These are phyloP conservation scores for Solanum ossicruentum DNA, from an alignment of 257 asterid species.

Conservation along the genomic window DNA sequence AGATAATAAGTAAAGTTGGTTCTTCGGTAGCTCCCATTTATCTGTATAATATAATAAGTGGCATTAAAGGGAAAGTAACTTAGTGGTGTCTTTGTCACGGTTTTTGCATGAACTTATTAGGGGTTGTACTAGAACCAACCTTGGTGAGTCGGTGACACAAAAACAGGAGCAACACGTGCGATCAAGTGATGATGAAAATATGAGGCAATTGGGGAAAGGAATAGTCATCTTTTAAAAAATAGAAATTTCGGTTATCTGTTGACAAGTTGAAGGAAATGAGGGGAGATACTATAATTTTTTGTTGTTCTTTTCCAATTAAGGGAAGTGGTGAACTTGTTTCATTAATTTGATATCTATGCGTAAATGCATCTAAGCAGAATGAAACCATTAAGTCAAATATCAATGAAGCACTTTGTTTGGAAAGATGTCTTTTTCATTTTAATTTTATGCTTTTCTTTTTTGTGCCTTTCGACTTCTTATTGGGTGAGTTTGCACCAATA, in stretches of 20 bases:
- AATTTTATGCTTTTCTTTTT: neutral
- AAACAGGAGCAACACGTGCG: neutral
- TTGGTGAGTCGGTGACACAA: neutral
- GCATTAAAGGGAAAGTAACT: neutral
- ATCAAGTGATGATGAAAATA: neutral
- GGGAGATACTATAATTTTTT: neutral
- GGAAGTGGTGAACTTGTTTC: neutral
- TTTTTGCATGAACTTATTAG: neutral
- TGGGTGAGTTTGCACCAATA: neutral
- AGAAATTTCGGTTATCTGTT: neutral
- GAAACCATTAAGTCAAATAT: neutral
- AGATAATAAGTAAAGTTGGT: neutral
- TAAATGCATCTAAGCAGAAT: neutral
- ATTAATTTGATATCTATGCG: neutral
- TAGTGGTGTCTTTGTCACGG: neutral
- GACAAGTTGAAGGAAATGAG: neutral
- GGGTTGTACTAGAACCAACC: neutral
- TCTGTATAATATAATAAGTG: neutral
- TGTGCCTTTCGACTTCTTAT: neutral
- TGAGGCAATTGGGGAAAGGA: neutral
- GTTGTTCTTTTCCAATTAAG: neutral
- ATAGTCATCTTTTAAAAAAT: neutral
- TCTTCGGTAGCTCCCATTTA: neutral
- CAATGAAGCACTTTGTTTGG: neutral
- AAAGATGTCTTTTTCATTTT: neutral